These are phyloP conservation scores for Ophiostoma piceae DNA, from an alignment of 2,329 filamentous ascomycete species.

Conservation along the genomic window DNA sequence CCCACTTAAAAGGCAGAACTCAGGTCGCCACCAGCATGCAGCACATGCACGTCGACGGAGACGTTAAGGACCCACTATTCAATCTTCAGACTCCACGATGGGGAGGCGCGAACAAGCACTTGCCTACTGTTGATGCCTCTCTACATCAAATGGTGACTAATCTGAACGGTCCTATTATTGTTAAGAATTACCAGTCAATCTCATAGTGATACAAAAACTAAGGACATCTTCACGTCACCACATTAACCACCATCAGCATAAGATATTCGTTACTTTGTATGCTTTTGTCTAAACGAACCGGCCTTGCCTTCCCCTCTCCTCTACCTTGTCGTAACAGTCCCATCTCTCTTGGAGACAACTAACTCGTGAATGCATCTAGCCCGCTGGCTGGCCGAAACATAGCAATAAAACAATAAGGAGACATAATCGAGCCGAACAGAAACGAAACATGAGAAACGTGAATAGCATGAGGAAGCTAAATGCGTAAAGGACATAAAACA, in stretches of 20 bases:
- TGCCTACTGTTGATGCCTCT: background rate
- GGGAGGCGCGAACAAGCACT: background rate
- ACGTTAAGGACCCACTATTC: background rate
- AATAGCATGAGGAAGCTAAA: background rate
- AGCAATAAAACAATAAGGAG: background rate
- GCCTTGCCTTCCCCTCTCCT: background rate
- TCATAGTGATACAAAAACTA: background rate
- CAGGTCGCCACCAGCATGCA: background rate
- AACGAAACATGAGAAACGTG: background rate
- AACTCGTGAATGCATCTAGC: background rate
- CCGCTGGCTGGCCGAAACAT: background rate
- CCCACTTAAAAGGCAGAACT: background rate
- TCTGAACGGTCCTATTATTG: background rate
- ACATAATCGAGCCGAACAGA: background rate
- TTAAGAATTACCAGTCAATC: background rate
- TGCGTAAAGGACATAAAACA: background rate
- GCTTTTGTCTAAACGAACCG: slow-evolving; percentile 13
- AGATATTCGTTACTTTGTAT: slow-evolving; percentile 3
- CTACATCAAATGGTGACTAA: background rate
- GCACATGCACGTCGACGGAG: background rate
- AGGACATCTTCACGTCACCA: background rate
- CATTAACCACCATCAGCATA: background rate
- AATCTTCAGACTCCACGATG: background rate
- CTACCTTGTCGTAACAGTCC: background rate
- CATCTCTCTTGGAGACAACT: background rate